Conservation (phyloP, 2,329 filamentous ascomycete species). For the Alternaria consortialis region DNA sequence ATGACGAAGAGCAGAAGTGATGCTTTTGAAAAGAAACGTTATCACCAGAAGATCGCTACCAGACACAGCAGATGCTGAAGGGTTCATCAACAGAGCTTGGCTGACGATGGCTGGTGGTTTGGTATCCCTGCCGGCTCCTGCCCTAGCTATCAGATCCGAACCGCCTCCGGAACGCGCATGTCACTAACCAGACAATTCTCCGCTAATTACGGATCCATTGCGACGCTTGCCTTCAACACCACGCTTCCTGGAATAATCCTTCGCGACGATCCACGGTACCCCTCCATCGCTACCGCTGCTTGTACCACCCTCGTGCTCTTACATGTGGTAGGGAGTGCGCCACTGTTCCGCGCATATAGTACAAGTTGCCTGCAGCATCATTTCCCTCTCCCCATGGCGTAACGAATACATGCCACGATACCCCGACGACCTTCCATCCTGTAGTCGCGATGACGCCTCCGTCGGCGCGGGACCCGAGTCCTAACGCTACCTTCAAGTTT, state of each 20-base stretch:
- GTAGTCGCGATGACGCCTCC: slow-evolving; percentile 41
- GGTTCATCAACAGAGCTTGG: slow-evolving; percentile 17
- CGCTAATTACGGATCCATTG: slow-evolving; percentile 29
- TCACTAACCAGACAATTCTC: slow-evolving; percentile 26
- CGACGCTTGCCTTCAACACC: slow-evolving; percentile 29
- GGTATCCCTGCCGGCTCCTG: slow-evolving; percentile 20
- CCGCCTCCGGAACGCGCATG: slow-evolving; percentile 34
- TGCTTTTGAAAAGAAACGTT: background rate
- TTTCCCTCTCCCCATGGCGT: slow-evolving; percentile 42
- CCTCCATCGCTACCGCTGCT: slow-evolving; percentile 7
- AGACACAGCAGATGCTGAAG: slow-evolving; percentile 12
- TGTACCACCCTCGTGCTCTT: slow-evolving; percentile 1
- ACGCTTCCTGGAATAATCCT: slow-evolving; percentile 12
- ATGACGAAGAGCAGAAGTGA: background rate
- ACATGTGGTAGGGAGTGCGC: slow-evolving; percentile 2
- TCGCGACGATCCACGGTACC: slow-evolving; percentile 5
- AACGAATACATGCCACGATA: slow-evolving; percentile 29
- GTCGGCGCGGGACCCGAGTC: slow-evolving; percentile 40
- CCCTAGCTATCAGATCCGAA: slow-evolving; percentile 26
- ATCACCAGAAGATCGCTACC: slow-evolving; percentile 6
- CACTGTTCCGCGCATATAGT: slow-evolving; percentile 5
- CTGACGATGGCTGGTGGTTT: slow-evolving; percentile 20
- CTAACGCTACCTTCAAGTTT: slow-evolving; percentile 55
- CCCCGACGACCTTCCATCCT: slow-evolving; percentile 21
- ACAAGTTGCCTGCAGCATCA: background rate